Conservation (phyloP, 1,284 basidiomycete genomes). For the Sporisorium exsertum region DNA sequence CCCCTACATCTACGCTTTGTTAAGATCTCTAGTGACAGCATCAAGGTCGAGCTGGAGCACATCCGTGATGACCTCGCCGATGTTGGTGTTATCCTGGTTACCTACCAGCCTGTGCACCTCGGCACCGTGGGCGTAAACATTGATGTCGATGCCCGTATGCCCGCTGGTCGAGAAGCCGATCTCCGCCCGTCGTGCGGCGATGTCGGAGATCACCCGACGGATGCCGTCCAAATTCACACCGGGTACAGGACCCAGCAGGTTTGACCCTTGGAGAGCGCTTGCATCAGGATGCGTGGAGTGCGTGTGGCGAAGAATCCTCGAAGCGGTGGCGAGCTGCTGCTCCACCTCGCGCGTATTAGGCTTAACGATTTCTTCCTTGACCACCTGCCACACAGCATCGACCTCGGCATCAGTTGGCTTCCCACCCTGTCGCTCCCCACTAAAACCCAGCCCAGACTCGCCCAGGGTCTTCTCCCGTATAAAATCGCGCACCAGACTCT, state of each 20-base stretch:
- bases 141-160: slow-evolving; percentile 71
- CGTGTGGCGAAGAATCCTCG: neutral
- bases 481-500: slow-evolving; percentile 34
- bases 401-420: slow-evolving; percentile 58
- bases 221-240: slow-evolving; percentile 45
- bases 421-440: slow-evolving; percentile 26
- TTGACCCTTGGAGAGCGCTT: neutral
- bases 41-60: slow-evolving; percentile 59
- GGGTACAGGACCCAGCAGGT: slow-evolving; percentile 25
- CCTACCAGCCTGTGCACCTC: slow-evolving; percentile 60
- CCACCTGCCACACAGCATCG: slow-evolving; percentile 47
- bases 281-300: slow-evolving; percentile 1
- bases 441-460: slow-evolving; percentile 33
- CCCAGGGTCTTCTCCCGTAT: slow-evolving; percentile 49
- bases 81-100: slow-evolving; percentile 70
- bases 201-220: slow-evolving; percentile 46
- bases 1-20: slow-evolving; percentile 9
- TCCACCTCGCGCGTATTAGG: neutral
- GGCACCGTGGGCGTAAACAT: slow-evolving; percentile 68
- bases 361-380: slow-evolving; percentile 33
- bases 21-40: slow-evolving; percentile 47
- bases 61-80: slow-evolving; percentile 58
- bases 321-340: neutral
- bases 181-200: slow-evolving; percentile 66
- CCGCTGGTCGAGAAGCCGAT: slow-evolving; percentile 70